Conservation (phyloP, 2,329 filamentous ascomycete species). For the Alternaria ventricosa region DNA sequence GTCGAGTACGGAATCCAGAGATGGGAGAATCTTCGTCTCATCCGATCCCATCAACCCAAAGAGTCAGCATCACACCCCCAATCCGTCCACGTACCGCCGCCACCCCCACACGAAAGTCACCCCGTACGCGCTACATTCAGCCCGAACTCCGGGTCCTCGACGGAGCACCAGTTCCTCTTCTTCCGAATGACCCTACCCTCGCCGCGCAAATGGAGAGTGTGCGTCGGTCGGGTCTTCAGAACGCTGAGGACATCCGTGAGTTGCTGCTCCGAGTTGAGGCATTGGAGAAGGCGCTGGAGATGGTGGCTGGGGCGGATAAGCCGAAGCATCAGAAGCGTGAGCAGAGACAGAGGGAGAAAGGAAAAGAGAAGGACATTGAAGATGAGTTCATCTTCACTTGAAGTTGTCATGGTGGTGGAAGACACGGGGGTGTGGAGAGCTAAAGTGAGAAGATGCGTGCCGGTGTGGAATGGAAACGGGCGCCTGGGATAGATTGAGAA, state of each 20-base stretch:
- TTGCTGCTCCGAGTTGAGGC: neutral
- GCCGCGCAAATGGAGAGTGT: neutral
- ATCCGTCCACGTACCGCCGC: neutral
- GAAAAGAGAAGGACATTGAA: neutral
- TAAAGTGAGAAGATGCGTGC: neutral
- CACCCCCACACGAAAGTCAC: neutral
- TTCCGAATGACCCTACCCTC: neutral
- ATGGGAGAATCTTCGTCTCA: neutral
- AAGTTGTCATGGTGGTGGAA: neutral
- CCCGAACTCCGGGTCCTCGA: neutral
- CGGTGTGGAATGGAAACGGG: rapidly evolving
- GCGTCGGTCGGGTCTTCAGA: neutral
- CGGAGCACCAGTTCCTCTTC: neutral
- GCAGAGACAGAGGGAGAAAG: neutral
- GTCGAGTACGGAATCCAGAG: neutral
- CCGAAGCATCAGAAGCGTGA: neutral
- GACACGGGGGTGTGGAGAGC: neutral
- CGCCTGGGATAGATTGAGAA: neutral
- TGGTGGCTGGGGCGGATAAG: neutral
- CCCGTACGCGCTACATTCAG: neutral
- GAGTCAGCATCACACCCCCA: neutral
- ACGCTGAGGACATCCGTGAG: neutral
- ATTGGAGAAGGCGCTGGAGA: neutral
- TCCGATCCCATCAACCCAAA: neutral
- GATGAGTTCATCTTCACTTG: neutral